Evolutionary conservation across 2,329 filamentous ascomycete species (phyloP), one percentile per base, ranked within the genome.

Genomic region (Magnaporthiopsis rhizophila): DNA sequence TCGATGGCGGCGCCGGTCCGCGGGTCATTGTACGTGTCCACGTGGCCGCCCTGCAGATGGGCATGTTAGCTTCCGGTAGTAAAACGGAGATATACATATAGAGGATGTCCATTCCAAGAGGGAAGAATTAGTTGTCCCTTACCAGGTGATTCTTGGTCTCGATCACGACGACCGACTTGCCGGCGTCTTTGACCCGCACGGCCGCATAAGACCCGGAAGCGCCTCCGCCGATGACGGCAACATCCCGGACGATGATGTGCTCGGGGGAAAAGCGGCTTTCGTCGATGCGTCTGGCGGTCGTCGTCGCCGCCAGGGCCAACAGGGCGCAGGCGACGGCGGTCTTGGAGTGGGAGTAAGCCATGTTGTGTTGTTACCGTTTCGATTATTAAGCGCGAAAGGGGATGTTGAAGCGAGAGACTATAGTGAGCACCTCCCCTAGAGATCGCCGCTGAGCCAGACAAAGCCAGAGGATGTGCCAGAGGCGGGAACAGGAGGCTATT

Each of bases 11-110:
- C 66, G 3, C 69, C 71, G 2, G 69, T 75, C 15, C 74, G 69
- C 34, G 76, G 76, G 24, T 77, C 77, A 1, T 67, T 71, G 67
- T 80, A 83, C 3, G 79, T 83, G 26, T 80, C 70, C 2, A 77
- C 77, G 64, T 82, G 79, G 2, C 80, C 80, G 30, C 58, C 59
- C 50, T 58, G 26, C 12, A 13, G 34, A 26, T 38, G 15, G 6
- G 3, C 4, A 36, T 30, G 60, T 30, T 50, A 45, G 60, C 5
- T 8, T 18, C 28, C 30, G 30, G 26, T 21, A 24, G 11, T 1
- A 9, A 24, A 30, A 36, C 26, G 34, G 34, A 36, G 12, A 11
- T 9, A 36, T 8, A 36, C 8, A 26, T 26, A 26, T 26, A 26
- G 26, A 26, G 26, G 56, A 45, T 18, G 8, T 18, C 6, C 1